Base-by-base conservation (phyloP, 2,329 filamentous ascomycete species). In the Neonectria coccinea region DNA sequence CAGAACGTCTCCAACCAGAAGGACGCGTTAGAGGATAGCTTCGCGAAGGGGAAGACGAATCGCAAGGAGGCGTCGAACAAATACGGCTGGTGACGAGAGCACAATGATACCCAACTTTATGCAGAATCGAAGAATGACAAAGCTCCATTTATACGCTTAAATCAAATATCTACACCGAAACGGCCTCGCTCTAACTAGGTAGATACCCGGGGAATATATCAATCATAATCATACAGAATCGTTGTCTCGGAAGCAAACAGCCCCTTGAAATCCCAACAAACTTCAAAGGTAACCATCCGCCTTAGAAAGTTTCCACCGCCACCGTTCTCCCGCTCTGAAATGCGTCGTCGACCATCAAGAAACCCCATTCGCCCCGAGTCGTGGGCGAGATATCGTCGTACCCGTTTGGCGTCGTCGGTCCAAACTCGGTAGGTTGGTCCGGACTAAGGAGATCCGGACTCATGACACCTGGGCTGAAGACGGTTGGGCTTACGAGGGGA, bases 11-110 rank as follows among this genome's bases (percentile, higher is more conserved):
- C 89, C 70, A 92, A 85, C 67, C 94, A 98, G 80, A 89, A 90
- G 75, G 93, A 97, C 11, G 94, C 93, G 2, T 81, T 97, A 70
- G 94, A 97, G 79, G 95, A 98, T 75, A 94, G 92, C 76, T 97
- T 97, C 82, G 93, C 93, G 20, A 84, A 90, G 70, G 92, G 93
- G 6, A 90, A 88, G 81, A 88, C 86, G 72, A 96, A 94, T 74
- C 90, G 92, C 78, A 90, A 88, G 72, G 94, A 97, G 77, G 93
- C 93, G 20, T 92, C 92, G 4, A 89, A 88, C 62, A 88, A 88
- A 73, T 97, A 97, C 81, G 94, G 94, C 5, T 97, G 93, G 92
- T 82, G 79, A 68, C 16, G 57, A 67, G 31, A 44, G 51, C 54
- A 54, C 44, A 48, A 68, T 67, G 72, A 73, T 74, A 74, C 73